phyloP scores from a whole-genome alignment of 805 yeast species.

The Yarrowia sp. region DNA sequence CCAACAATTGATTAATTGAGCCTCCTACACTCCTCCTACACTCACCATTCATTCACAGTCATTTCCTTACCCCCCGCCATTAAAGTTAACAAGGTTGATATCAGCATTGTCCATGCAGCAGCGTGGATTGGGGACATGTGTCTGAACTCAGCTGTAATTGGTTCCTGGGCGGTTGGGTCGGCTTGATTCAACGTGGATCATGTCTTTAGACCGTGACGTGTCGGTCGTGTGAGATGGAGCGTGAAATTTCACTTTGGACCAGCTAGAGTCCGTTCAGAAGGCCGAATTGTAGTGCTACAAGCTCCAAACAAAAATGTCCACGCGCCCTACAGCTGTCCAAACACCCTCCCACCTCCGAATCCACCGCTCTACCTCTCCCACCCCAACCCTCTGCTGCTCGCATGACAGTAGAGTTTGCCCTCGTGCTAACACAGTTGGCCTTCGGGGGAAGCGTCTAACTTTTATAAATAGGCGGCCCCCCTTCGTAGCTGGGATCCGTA shows the following conservation, averaged over 20 bases:
- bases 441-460: constrained; percentile 4
- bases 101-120: constrained; percentile 23
- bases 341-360: no score
- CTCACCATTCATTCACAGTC: no score
- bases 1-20: no score
- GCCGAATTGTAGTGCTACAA: neutral
- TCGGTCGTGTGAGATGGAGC: constrained; percentile 23
- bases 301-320: no score
- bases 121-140: constrained; percentile 13
- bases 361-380: no score
- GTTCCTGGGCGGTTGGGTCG: constrained; percentile 20
- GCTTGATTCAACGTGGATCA: constrained; percentile 10
- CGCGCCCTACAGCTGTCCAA: neutral
- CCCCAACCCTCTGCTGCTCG: no score
- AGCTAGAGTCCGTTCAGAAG: no score
- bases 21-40: no score
- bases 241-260: constrained; percentile 1
- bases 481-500: no score
- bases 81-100: constrained; percentile 1
- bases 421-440: constrained; percentile 14
- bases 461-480: constrained; percentile 10
- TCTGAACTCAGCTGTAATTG: constrained; percentile 19
- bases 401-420: constrained; percentile 26
- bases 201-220: constrained; percentile 25
- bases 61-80: neutral